Conservation (phyloP, 2,329 filamentous ascomycete species). For the Lasiodiplodia sp. region DNA sequence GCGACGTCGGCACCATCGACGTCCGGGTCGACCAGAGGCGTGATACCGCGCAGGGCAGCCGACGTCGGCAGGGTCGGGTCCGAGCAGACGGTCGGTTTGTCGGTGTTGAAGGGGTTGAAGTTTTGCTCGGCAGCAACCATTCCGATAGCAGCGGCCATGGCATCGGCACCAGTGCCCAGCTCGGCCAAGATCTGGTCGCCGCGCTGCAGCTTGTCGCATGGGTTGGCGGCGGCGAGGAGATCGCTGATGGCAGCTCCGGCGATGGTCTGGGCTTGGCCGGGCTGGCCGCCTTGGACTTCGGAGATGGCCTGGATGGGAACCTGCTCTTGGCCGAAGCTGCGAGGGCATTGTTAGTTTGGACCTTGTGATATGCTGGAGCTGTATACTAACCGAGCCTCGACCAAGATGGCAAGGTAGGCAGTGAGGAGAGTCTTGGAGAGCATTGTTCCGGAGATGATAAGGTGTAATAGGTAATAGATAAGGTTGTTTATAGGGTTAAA, state of each 20-base stretch:
- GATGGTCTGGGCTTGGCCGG: conserved; percentile 69
- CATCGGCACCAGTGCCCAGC: conserved; percentile 66
- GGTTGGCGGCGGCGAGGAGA: conserved; percentile 69
- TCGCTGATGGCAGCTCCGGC: conserved; percentile 67
- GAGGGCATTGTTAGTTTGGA: background rate
- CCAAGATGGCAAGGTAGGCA: conserved; percentile 34
- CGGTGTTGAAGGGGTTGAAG: conserved; percentile 71
- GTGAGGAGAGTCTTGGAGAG: conserved; percentile 8
- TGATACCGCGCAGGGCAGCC: conserved; percentile 67
- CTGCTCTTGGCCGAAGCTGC: conserved; percentile 69
- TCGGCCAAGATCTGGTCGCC: conserved; percentile 70
- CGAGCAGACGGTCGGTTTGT: conserved; percentile 68
- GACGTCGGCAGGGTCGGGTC: conserved; percentile 69
- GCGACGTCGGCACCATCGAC: conserved; percentile 64
- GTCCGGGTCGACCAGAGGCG: conserved; percentile 71
- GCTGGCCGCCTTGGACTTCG: conserved; percentile 61
- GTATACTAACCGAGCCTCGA: conserved; percentile 40
- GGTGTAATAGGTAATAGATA: conserved; percentile 31
- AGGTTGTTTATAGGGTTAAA: conserved; percentile 38
- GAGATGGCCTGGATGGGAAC: conserved; percentile 62
- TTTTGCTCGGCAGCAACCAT: conserved; percentile 75
- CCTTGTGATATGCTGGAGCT: background rate
- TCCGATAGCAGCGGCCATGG: conserved; percentile 67
- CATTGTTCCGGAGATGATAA: background rate
- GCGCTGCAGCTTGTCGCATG: conserved; percentile 71